Base-by-base conservation (phyloP, 768 basidiomycete species). In the Leucogyrophana mollusca region DNA sequence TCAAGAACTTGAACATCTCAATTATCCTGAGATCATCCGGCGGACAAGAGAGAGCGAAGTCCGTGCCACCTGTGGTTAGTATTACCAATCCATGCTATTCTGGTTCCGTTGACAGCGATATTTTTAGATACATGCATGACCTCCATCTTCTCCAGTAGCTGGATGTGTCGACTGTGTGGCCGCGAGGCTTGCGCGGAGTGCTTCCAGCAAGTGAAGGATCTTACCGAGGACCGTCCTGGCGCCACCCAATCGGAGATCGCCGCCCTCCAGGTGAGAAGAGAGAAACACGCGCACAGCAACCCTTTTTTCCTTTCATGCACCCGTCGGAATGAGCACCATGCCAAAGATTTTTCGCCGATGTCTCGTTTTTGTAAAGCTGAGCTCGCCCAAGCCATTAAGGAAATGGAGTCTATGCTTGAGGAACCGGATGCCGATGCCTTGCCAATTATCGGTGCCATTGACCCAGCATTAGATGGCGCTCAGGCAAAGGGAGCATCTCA, bases 141-240 rank as follows among this genome's bases (percentile, higher is more conserved):
- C 4, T 94, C 93, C 10, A 82, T 95, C 47, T 95, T 95, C 65
- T 86, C 87, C 5, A 83, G 82, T 47, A 87, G 83, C 23, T 95
- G 89, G 83, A 88, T 94, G 79, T 95, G 93, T 62, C 78, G 87
- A n/a, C 61, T 80, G 32, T 97, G 94, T 62, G 94, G 91, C 4
- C 82, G 90, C 9, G 94, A 96, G 66, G 82, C 88, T 8, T 97
- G 94, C 60, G 74, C 83, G 1, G 87, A 90, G 49, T 96, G 94
- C 60, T 89, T 80, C 57, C 72, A 76, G 21, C 83, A 80, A 53
- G 80, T 94, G 43, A 67, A 70, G 45, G 80, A 83, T 11, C 68
- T 87, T 27, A 89, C 85, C 8, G 67, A 71, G 48, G 78, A 78
- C 49, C 73, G 70, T 22, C 65, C 72, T 2, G 73, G 70, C 24